Percentiles rank a stretch among this genome's conserved stretches.
phyloP scores from a whole-genome alignment of 2,329 filamentous ascomycete genomes.

The Coniochaeta pulveracea region DNA sequence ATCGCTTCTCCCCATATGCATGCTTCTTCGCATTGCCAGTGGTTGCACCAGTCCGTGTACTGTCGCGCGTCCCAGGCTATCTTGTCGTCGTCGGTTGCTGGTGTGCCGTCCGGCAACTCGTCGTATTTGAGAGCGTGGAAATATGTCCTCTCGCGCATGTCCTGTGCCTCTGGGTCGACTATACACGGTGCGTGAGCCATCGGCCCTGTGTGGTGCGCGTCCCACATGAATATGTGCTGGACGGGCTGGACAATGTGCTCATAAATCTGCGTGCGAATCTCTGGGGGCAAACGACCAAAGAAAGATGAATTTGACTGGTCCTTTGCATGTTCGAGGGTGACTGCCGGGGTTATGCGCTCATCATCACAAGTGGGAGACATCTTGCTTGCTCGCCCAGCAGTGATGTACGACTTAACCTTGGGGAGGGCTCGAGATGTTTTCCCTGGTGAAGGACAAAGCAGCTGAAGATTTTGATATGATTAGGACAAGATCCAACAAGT shows the following conservation, averaged over 20 bases:
- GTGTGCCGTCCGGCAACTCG: background rate
- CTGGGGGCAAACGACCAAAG: background rate
- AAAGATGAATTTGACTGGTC: background rate
- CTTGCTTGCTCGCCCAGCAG: too few species aligned
- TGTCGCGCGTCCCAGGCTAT: background rate
- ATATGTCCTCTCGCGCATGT: background rate
- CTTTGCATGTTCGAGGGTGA: too few species aligned
- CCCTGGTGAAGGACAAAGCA: too few species aligned
- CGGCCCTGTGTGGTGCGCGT: background rate
- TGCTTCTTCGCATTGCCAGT: background rate
- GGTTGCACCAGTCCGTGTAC: slow-evolving; percentile 2
- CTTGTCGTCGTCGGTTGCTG: background rate
- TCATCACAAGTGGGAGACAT: too few species aligned
- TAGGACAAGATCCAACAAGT: too few species aligned
- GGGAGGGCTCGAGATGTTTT: too few species aligned
- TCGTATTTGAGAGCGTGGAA: background rate
- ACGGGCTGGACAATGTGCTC: background rate
- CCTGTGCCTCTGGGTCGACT: background rate
- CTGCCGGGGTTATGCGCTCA: too few species aligned
- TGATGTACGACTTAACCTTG: too few species aligned
- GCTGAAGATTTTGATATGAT: too few species aligned
- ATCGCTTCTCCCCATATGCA: background rate
- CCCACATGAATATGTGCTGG: slow-evolving; percentile 3
- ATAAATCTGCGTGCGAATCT: slow-evolving; percentile 1
- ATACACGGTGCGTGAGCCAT: background rate